Conservation (phyloP, 179 eudicot genomes). For the Kewa caespitosa region DNA sequence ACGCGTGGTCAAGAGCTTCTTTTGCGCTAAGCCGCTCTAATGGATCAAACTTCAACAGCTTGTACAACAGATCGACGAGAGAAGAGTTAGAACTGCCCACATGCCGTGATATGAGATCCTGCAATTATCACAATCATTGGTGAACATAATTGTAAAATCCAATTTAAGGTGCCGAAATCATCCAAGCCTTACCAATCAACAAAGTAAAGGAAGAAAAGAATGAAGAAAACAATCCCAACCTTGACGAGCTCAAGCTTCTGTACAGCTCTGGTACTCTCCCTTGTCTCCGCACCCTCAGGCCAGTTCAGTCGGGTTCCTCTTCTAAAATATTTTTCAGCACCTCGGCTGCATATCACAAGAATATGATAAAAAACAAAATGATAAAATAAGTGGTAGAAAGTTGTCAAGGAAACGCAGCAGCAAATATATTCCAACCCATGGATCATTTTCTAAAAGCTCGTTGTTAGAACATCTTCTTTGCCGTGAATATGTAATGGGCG, state of each 20-base stretch:
- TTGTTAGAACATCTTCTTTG: background rate
- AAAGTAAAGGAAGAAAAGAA: too few species aligned
- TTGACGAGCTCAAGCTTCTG: slow-evolving; percentile 60
- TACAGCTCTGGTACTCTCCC: slow-evolving; percentile 80
- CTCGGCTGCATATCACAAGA: slow-evolving; percentile 43
- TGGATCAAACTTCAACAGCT: slow-evolving; percentile 64
- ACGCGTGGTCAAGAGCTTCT: slow-evolving; percentile 61
- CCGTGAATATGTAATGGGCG: background rate
- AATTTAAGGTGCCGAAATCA: too few species aligned
- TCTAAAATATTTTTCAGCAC: slow-evolving; percentile 67
- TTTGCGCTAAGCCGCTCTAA: slow-evolving; percentile 55
- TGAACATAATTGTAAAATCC: too few species aligned
- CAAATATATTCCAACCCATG: background rate
- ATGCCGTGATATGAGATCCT: slow-evolving; percentile 53
- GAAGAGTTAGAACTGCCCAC: slow-evolving; percentile 37
- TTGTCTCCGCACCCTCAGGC: slow-evolving; percentile 84
- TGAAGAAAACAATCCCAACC: slow-evolving; percentile 45
- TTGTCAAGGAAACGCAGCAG: background rate
- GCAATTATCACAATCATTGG: slow-evolving; percentile 20
- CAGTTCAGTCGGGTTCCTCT: slow-evolving; percentile 62
- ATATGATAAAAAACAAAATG: too few species aligned
- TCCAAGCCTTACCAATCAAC: too few species aligned
- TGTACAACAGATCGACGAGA: slow-evolving; percentile 54
- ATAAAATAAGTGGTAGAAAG: too few species aligned
- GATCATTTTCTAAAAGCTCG: background rate